Conservation (phyloP, 2,329 filamentous ascomycete genomes). For the Coniella lustricola region DNA sequence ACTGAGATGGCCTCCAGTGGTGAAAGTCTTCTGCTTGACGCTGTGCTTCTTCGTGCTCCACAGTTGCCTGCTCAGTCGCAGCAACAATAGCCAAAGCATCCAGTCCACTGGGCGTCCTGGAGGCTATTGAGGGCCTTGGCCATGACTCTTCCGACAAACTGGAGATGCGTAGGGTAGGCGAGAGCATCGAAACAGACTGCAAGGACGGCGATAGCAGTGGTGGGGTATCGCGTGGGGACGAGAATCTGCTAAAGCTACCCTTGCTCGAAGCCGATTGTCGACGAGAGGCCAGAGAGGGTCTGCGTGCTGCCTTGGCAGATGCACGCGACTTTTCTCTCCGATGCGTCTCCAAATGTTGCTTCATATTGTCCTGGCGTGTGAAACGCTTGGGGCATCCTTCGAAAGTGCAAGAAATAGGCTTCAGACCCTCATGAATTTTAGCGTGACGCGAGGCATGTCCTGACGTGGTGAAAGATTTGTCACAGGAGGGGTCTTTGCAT, state of each 20-base stretch:
- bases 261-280: conserved; percentile 23
- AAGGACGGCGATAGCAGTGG: conserved; percentile 26
- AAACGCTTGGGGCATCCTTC: conserved; percentile 61
- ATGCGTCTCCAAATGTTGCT: conserved; percentile 74
- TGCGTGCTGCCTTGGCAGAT: conserved; percentile 22
- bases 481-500: conserved; percentile 64
- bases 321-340: conserved; percentile 54
- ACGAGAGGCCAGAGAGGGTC: conserved; percentile 20
- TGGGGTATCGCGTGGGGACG: conserved; percentile 24
- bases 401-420: conserved; percentile 63
- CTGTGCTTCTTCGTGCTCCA: not conserved
- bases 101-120: conserved; percentile 43
- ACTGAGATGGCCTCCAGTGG: conserved; percentile 18
- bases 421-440: conserved; percentile 77
- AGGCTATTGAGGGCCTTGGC: conserved; percentile 32
- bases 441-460: conserved; percentile 80
- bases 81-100: conserved; percentile 49
- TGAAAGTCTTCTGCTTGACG: conserved; percentile 38
- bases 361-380: conserved; percentile 80
- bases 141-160: conserved; percentile 29
- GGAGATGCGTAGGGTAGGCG: conserved; percentile 30
- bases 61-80: conserved; percentile 23
- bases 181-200: conserved; percentile 38
- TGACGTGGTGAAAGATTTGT: conserved; percentile 76
- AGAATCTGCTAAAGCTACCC: conserved; percentile 14